Base-by-base conservation (phyloP, 2,329 filamentous ascomycete species). In the Geosmithia morbida region DNA sequence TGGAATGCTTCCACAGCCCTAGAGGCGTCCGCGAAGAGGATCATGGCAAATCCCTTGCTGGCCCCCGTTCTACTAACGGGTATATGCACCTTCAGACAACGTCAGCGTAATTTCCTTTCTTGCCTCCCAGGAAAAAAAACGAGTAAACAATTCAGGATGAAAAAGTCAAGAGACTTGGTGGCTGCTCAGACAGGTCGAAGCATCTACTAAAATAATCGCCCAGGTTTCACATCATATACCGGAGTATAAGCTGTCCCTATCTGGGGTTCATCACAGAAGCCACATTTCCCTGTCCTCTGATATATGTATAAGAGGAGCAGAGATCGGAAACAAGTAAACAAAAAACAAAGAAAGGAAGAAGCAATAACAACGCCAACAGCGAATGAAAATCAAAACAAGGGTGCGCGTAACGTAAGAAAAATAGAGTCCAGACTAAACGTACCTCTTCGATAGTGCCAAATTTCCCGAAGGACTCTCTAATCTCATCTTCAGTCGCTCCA, bases 201-300 rank as follows among this genome's bases (percentile, higher is more conserved):
- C 86, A 95, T 97, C 90, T 98, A 98, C 92, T 96, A 98, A 95
- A 94, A 95, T 92, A 85, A 77, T 87, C 82, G 88, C 82, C 83
- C 83, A 81, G 79, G 70, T 66, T 75, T 87, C 73, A 79, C 85
- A 89, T 94, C 89, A 97, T 72, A 73, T 87, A 85, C 87, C 69
- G 64, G 58, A 73, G 85, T 85, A 90, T 96, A 85, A 88, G 90
- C 81, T 97, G 92, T 97, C 92, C 92, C 92, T 97, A 97, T 97
- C 92, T 85, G 85, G 85, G 79, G 71, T 87, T 97, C 90, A 97
- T 97, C 92, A 90, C 77, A 66, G 69, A 71, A 73, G 53, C 53
- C 47, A 48, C 29, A 26, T 26, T 26, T 30, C 37, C 26, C 30
- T 26, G 33, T 37, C 30, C 26, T 17, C n/a, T 17, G 13, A 18